A percentile compares a stretch with the other conserved stretches of the same genome.
phyloP scores from a whole-genome alignment of 306 rosid genomes.

The Quercus glauca region DNA sequence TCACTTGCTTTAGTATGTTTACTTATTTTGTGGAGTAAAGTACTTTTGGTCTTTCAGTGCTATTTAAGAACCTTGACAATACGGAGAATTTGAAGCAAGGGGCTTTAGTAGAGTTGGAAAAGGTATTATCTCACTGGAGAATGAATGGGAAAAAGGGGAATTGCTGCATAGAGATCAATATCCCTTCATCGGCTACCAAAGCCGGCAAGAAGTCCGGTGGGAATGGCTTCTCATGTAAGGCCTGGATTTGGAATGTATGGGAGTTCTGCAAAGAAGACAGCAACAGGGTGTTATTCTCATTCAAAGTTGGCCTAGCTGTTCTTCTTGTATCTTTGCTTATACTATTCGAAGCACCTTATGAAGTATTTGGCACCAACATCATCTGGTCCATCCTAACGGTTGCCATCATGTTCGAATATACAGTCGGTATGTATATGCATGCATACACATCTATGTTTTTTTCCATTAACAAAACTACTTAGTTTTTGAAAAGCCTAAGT shows the following conservation, averaged over 20 bases:
- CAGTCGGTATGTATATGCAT: conserved; percentile 54
- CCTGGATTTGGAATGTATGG: conserved; percentile 42
- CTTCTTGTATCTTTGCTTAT: conserved; percentile 60
- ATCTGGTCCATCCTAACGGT: conserved; percentile 82
- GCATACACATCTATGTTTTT: not conserved
- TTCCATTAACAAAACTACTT: not conserved
- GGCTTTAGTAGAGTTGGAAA: not conserved
- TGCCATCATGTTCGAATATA: conserved; percentile 70
- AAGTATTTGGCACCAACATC: conserved; percentile 54
- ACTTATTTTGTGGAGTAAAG: not conserved
- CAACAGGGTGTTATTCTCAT: conserved; percentile 50
- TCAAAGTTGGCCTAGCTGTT: conserved; percentile 70
- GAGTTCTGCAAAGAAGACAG: conserved; percentile 51
- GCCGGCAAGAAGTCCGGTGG: conserved; percentile 12
- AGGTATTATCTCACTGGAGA: conserved; percentile 22
- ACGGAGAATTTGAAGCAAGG: not conserved
- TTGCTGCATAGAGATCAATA: conserved; percentile 44
- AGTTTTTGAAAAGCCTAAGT: not conserved
- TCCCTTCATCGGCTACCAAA: conserved; percentile 29
- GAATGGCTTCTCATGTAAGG: conserved; percentile 8
- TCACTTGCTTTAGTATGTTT: not conserved
- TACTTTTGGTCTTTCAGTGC: not conserved
- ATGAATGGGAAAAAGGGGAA: conserved; percentile 50
- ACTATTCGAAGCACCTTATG: conserved; percentile 62
- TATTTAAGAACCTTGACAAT: not conserved